Conservation (phyloP, 345 rosid genomes). For the Euclidium syriacum region DNA sequence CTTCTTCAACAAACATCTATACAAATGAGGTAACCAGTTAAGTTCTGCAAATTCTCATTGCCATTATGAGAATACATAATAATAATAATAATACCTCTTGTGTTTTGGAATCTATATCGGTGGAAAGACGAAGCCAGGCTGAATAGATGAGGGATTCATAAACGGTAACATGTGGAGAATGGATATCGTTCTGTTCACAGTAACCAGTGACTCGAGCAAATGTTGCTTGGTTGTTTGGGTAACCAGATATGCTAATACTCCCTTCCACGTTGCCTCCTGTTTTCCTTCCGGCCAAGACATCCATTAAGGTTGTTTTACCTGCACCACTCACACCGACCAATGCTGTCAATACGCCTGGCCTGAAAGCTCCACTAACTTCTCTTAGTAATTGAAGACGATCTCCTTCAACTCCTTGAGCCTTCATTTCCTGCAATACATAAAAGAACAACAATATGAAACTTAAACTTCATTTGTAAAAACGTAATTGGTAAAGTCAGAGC, state of each 20-base stretch:
- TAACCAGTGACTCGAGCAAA: slow-evolving; percentile 87
- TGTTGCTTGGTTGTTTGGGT: slow-evolving; percentile 82
- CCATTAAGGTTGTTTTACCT: slow-evolving; percentile 95
- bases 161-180: slow-evolving; percentile 86
- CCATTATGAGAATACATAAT: too few species aligned
- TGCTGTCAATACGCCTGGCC: slow-evolving; percentile 83
- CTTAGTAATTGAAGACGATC: slow-evolving; percentile 68
- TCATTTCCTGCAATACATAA: slow-evolving; percentile 75
- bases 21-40: too few species aligned
- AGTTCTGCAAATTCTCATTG: too few species aligned
- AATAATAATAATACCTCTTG: too few species aligned
- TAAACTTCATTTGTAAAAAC: neutral
- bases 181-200: slow-evolving; percentile 90
- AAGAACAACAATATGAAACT: neutral
- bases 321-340: slow-evolving; percentile 94
- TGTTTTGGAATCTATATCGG: slow-evolving; percentile 43
- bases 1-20: slow-evolving; percentile 93
- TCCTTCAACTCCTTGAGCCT: slow-evolving; percentile 55
- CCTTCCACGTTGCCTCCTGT: slow-evolving; percentile 82
- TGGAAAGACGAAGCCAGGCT: slow-evolving; percentile 90
- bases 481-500: neutral
- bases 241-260: slow-evolving; percentile 67
- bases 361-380: slow-evolving; percentile 74
- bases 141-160: slow-evolving; percentile 80
- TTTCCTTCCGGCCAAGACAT: slow-evolving; percentile 87